Evolutionary conservation across 2,329 filamentous ascomycete species (phyloP), one percentile per base, ranked within the genome.

Genomic region (Ophiostoma quercus): DNA sequence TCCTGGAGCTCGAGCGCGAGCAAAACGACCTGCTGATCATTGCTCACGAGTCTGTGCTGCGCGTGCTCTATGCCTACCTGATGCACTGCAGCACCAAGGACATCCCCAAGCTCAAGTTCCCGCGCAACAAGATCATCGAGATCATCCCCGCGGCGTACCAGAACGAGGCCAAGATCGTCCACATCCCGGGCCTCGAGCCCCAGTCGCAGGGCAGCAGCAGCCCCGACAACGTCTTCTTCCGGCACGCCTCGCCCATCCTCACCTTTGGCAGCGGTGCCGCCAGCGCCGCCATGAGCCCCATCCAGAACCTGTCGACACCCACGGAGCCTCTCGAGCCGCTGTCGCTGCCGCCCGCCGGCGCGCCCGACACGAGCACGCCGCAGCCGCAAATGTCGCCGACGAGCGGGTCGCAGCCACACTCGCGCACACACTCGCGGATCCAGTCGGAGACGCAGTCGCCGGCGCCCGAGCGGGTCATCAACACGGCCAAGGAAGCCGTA

Each of bases 1-100:
- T 99, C 76, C 87, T 99, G 39, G 95, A 99, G 78, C 86, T 99
- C 16, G 95, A 99, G 82, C 90, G 95, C 62, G 95, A 99, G 81
- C 92, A 97, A 75, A 96, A 96, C 74, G 95, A 99, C 77, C 85
- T 99, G n/a, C 86, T 99, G 68, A 97, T 99, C 77, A 97, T 99
- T 74, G 95, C 95, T 0, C 95, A 99, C 79, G 95, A 99, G 79
- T 96, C 92, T 68, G 95, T 99, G n/a, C 85, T 99, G 66, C 91
- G 95, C 62, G 95, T 99, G 32, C 85, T 99, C 3, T 99, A 99
- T 77, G 94, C 94, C 32, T 99, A 99, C 79, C 84, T 99, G 54
- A 99, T 99, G 95, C 95, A 96, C 75, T 98, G 95, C 81, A 95
- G 94, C 77, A 94, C 96, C 9, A 91, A 90, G 79, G 93, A 96